Evolutionary conservation across 257 asterid genomes (phyloP).

Genomic region (Penstemon newberryi): DNA sequence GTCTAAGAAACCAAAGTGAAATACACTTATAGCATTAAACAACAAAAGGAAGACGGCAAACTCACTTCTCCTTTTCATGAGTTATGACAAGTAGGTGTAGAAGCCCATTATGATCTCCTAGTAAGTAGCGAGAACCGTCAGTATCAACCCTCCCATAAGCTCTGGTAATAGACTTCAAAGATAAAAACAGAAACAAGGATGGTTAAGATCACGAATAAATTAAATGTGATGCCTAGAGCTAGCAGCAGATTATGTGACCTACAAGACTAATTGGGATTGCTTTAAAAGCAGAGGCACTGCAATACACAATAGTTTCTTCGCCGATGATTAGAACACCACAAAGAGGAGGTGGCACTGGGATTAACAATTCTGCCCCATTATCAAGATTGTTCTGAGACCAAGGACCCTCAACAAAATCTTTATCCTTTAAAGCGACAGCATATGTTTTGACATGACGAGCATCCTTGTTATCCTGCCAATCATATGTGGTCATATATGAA

Average conservation of each 20-base stretch:
- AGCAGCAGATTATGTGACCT: constrained; percentile 37
- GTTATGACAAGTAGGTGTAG: constrained; percentile 84
- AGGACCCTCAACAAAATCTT: constrained; percentile 75
- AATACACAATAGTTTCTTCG: constrained; percentile 71
- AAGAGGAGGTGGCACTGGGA: constrained; percentile 73
- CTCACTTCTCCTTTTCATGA: constrained; percentile 88
- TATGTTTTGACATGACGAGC: constrained; percentile 74
- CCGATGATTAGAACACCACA: constrained; percentile 75
- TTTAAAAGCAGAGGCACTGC: constrained; percentile 70
- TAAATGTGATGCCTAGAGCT: constrained; percentile 14
- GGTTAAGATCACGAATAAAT: constrained; percentile 21
- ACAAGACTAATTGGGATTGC: constrained; percentile 89
- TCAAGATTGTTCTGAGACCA: constrained; percentile 75
- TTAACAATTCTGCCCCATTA: constrained; percentile 68
- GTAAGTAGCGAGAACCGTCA: constrained; percentile 86
- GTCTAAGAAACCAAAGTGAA: background rate
- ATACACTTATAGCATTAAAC: background rate
- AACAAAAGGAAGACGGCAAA: constrained; percentile 23
- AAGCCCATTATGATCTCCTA: constrained; percentile 88
- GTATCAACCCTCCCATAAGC: constrained; percentile 94
- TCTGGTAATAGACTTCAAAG: constrained; percentile 64
- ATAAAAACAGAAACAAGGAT: constrained; percentile 19
- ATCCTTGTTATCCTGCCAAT: constrained; percentile 66
- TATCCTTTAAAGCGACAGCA: constrained; percentile 64
- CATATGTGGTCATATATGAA: background rate